Evolutionary conservation across 2,329 filamentous ascomycete genomes (phyloP).

Genomic region (Stagonosporopsis rhizophila): DNA sequence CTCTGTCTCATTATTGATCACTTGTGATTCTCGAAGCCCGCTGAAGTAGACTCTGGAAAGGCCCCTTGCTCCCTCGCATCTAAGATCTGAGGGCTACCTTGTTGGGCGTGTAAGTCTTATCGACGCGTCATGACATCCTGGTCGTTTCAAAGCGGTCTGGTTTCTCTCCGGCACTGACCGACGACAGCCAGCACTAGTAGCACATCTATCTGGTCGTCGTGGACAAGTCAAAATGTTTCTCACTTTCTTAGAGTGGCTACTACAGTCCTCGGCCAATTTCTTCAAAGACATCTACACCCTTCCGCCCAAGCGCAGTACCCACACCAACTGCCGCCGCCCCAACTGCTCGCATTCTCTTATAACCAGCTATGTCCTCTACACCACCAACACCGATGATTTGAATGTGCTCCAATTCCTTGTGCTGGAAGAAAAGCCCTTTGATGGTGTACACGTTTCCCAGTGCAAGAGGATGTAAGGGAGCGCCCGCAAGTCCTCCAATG

Average conservation of each 20-base stretch:
- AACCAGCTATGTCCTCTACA: slow-evolving; percentile 69
- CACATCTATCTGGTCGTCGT: neutral
- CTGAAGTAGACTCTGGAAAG: neutral
- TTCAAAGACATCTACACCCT: slow-evolving; percentile 68
- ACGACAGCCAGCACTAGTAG: neutral
- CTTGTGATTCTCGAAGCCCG: neutral
- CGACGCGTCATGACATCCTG: slow-evolving; percentile 15
- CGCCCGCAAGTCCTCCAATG: slow-evolving; percentile 75
- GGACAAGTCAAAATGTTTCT: neutral
- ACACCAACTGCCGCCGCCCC: slow-evolving; percentile 71
- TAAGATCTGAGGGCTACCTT: neutral
- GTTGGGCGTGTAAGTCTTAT: slow-evolving; percentile 4
- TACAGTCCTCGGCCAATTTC: slow-evolving; percentile 55
- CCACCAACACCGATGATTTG: slow-evolving; percentile 76
- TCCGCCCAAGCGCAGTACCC: slow-evolving; percentile 71
- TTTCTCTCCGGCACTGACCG: slow-evolving; percentile 1
- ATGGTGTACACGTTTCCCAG: slow-evolving; percentile 78
- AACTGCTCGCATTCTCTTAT: slow-evolving; percentile 66
- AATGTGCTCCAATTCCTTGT: slow-evolving; percentile 60
- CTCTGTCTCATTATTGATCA: no score
- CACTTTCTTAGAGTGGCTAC: neutral
- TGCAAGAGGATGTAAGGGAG: slow-evolving; percentile 74
- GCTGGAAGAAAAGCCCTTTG: slow-evolving; percentile 63
- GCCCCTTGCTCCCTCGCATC: neutral
- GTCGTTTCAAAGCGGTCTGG: slow-evolving; percentile 16